Evolutionary conservation across 176 grass and related monocot species (phyloP).

Genomic region (Avena insularis): DNA sequence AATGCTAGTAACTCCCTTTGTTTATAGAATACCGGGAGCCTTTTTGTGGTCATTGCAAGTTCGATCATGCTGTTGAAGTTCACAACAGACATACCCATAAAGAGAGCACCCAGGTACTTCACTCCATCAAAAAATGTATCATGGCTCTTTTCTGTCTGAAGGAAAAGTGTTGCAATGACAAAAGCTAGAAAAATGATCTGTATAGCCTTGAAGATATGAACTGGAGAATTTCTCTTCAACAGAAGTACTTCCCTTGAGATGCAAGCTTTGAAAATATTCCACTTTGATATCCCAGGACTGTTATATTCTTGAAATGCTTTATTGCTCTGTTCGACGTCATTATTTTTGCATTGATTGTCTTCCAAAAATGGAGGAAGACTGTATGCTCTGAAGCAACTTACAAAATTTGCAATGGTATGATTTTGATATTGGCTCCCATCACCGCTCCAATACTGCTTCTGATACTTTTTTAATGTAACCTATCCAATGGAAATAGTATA

Average conservation of each 20-base stretch:
- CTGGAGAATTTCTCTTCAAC: conserved; percentile 68
- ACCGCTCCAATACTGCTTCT: conserved; percentile 73
- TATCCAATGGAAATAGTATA: conserved; percentile 32
- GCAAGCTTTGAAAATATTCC: conserved; percentile 81
- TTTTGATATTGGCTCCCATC: conserved; percentile 62
- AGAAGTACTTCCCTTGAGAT: conserved; percentile 79
- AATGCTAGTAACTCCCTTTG: conserved; percentile 43
- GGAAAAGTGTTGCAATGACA: conserved; percentile 77
- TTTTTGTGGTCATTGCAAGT: conserved; percentile 81
- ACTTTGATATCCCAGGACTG: conserved; percentile 54
- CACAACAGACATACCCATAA: conserved; percentile 48
- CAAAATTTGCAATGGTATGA: conserved; percentile 59
- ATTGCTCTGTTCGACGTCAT: conserved; percentile 22
- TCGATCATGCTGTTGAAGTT: conserved; percentile 94
- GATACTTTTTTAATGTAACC: conserved; percentile 79
- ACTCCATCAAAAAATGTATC: conserved; percentile 64
- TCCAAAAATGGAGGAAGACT: conserved; percentile 38
- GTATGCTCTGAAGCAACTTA: conserved; percentile 52
- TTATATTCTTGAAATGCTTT: conserved; percentile 35
- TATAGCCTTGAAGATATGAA: conserved; percentile 90
- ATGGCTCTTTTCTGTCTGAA: conserved; percentile 70
- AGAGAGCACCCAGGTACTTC: conserved; percentile 72
- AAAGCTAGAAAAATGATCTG: conserved; percentile 75
- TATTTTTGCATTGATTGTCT: conserved; percentile 39
- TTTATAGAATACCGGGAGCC: conserved; percentile 88